Conservation (phyloP, 331 rosid species). For the Stylosanthes scabra region DNA sequence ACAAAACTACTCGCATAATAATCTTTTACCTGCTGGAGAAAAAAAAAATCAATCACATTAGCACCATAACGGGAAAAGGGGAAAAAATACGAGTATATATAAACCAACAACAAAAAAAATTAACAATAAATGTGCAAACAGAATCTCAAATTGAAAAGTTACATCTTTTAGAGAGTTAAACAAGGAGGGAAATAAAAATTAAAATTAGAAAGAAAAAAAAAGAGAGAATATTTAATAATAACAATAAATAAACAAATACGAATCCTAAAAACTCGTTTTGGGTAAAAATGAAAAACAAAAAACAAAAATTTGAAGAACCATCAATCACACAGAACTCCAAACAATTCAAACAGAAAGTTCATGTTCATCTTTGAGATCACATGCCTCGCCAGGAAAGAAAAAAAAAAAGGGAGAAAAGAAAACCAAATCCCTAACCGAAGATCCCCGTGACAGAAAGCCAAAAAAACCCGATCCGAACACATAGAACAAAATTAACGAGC, state of each 20-base stretch:
- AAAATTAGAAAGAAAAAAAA: background rate
- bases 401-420: background rate
- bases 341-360: conserved; percentile 39
- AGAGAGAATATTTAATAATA: background rate
- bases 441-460: conserved; percentile 31
- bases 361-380: conserved; percentile 29
- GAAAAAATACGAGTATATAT: background rate
- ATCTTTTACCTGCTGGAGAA: conserved; percentile 55
- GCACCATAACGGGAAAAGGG: background rate
- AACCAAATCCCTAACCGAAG: conserved; percentile 40
- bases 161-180: conserved; percentile 7
- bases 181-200: background rate
- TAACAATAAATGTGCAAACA: conserved; percentile 13
- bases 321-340: background rate
- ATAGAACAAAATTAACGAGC: conserved; percentile 28
- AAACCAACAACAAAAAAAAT: background rate
- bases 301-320: conserved; percentile 34
- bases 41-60: conserved; percentile 34
- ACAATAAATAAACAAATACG: conserved; percentile 15
- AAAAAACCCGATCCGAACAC: conserved; percentile 34
- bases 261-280: conserved; percentile 26
- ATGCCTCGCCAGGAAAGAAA: background rate
- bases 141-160: conserved; percentile 18
- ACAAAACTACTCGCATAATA: conserved; percentile 44
- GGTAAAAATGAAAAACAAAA: background rate